Base-by-base conservation (phyloP, 495 filamentous ascomycete genomes). In the Penicillium mononematosum region DNA sequence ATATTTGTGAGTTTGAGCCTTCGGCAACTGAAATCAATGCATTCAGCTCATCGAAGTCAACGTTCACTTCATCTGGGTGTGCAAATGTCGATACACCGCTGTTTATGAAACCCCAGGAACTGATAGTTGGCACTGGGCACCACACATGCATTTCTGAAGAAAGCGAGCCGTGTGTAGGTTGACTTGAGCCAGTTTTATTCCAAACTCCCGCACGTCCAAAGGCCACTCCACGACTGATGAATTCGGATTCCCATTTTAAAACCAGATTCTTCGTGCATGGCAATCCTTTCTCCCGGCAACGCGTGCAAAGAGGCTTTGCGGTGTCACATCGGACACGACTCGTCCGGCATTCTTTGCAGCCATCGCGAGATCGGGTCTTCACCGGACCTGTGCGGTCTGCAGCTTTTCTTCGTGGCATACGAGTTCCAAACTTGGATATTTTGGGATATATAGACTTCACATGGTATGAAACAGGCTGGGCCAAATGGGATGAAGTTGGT, bases 201-300 rank as follows among this genome's bases (percentile, higher is more conserved):
- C 74, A 77, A 24, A 75, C 69, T 29, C 75, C 75, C 7, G 74
- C 69, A 32, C 75, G 67, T 1, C 75, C 75, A 66, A 78, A 78
- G 14, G 75, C 75, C 45, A 72, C 58, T 22, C 75, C 75, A 7
- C 75, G 75, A 58, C 72, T 75, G 48, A 55, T 55, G 50, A 77
- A 78, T 50, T 78, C 75, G 4, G 73, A 74, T 58, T 78, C 67
- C 75, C 75, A 78, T 70, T 78, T 78, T 29, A 78, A 49, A 9
- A 73, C 67, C 12, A 78, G 49, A 34, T 70, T 64, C 8, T 74
- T 77, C 16, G 73, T 69, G 55, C 75, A 78, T 5, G 60, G 58
- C 8, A 78, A 50, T 2, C 73, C 72, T 56, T 62, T 69, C 55
- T 75, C 66, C 45, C 50, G 42, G 60, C 75, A 78, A 14, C 75